Evolutionary conservation across 768 basidiomycete species (phyloP), one percentile per base, ranked within the genome.

Genomic region (Phaeotremella skinneri): DNA sequence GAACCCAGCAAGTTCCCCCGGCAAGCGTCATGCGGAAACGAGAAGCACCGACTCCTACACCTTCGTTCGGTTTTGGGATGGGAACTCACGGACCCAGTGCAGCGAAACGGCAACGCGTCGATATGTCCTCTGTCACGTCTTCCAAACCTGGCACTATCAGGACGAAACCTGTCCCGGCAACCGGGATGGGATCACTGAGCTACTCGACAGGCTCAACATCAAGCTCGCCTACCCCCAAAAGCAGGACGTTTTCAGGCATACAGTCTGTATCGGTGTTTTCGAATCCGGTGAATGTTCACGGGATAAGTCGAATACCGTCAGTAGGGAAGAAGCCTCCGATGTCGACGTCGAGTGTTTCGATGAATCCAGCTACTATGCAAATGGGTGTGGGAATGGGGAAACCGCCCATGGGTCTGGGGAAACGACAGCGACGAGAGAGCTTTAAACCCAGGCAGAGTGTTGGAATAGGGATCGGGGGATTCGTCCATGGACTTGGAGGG

Each of bases 11-110:
- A 11, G 23, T 48, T n/a, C 13, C 43, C 7, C 43, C 43, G 21
- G 9, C 7, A 6, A 45, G 43, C 43, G 31, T 9, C 7, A 2
- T 7, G 20, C 55, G 55, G 2, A 72, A 74, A 51, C 60, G 72
- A 13, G 71, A 66, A 48, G 71, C 73, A 5, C 73, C 75, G 17
- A 71, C 70, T 6, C 69, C 75, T 1, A 74, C 73, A 5, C 75
- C 75, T 17, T 39, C 61, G 27, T 55, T 50, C 14, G 43, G 42
- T n/a, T n/a, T n/a, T 17, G 30, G 26, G 13, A 23, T 45, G 13
- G 11, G 11, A 7, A 21, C 13, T 45, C 23, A 45, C 20, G 43
- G 43, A 13, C 13, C 43, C 7, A 42, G 17, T 53, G 58, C 16
- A 49, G n/a, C n/a, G 50, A 50, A 23, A 61, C 59, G 32, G 42